Percentiles rank a stretch among this genome's conserved stretches.
Evolutionary conservation across 192 early-diverging fungal species (phyloP).

Genomic region (Thoreauomyces humboldtii): DNA sequence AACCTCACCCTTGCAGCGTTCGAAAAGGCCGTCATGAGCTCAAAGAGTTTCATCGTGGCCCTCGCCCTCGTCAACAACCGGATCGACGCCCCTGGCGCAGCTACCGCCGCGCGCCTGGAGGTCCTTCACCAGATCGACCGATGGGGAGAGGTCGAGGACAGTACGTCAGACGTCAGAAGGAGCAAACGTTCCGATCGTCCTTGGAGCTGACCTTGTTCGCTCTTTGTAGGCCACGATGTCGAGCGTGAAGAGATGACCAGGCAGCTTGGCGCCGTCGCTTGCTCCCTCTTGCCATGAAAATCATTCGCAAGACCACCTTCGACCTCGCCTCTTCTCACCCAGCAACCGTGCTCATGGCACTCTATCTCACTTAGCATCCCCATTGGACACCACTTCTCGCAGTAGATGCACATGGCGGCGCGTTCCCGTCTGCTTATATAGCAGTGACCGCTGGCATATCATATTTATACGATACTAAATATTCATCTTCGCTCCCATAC

Average conservation of each 20-base stretch:
- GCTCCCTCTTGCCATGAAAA: slow-evolving; percentile 20
- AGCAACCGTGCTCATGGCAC: no score
- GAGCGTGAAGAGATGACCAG: slow-evolving; percentile 68
- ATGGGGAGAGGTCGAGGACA: slow-evolving; percentile 91
- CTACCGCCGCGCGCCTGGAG: slow-evolving; percentile 79
- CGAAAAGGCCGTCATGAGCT: slow-evolving; percentile 77
- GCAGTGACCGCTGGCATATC: neutral
- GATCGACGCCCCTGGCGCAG: slow-evolving; percentile 73
- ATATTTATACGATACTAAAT: neutral
- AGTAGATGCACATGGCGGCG: neutral
- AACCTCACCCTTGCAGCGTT: slow-evolving; percentile 81
- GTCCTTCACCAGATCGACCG: slow-evolving; percentile 79
- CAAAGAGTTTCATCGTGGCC: slow-evolving; percentile 89
- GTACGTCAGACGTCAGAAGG: slow-evolving; percentile 46
- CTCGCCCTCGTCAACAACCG: slow-evolving; percentile 79
- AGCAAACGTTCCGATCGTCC: no score
- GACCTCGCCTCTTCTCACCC: no score
- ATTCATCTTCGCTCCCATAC: neutral
- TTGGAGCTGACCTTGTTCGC: neutral
- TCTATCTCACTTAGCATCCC: neutral
- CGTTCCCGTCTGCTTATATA: neutral
- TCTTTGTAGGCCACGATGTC: slow-evolving; percentile 61
- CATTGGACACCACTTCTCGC: neutral
- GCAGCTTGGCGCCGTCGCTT: slow-evolving; percentile 74
- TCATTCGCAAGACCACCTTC: neutral